A percentile compares a stretch with the other conserved stretches of the same genome.
These are phyloP conservation scores for Cardiospermum halicacabum DNA, from an alignment of 345 rosid genomes.

Conservation along the genomic window DNA sequence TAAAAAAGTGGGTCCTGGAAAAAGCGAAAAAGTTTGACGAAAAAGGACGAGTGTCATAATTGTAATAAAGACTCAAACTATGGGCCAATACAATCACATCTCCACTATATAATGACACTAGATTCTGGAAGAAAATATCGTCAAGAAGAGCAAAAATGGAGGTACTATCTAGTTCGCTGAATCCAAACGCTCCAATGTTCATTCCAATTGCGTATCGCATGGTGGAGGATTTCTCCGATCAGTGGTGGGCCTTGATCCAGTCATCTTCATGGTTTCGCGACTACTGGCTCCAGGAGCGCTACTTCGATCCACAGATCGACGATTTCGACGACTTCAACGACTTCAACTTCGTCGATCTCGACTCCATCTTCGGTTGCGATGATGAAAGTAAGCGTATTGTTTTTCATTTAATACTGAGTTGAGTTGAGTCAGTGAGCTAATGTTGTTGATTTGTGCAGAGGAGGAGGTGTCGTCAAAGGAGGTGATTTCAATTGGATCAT, in stretches of 20 bases:
- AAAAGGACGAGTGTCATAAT: not conserved
- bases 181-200: constrained; percentile 61
- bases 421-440: constrained; percentile 7
- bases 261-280: constrained; percentile 62
- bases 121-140: no score
- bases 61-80: not conserved
- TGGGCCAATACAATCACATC: not conserved
- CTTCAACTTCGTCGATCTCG: constrained; percentile 23
- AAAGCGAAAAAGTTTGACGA: not conserved
- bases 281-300: constrained; percentile 66
- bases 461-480: constrained; percentile 21
- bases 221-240: constrained; percentile 70
- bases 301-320: constrained; percentile 35
- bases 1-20: not conserved
- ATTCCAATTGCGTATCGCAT: constrained; percentile 50
- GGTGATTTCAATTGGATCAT: constrained; percentile 30
- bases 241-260: constrained; percentile 67
- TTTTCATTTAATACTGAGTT: not conserved
- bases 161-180: constrained; percentile 42
- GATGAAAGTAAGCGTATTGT: not conserved
- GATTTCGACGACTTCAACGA: constrained; percentile 14
- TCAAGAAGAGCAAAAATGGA: constrained; percentile 25
- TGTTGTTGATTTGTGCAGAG: not conserved
- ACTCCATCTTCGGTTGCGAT: constrained; percentile 25
- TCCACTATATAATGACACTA: not conserved